These are phyloP conservation scores for Didymella segeticola DNA, from an alignment of 2,329 filamentous ascomycete species.

Conservation along the genomic window DNA sequence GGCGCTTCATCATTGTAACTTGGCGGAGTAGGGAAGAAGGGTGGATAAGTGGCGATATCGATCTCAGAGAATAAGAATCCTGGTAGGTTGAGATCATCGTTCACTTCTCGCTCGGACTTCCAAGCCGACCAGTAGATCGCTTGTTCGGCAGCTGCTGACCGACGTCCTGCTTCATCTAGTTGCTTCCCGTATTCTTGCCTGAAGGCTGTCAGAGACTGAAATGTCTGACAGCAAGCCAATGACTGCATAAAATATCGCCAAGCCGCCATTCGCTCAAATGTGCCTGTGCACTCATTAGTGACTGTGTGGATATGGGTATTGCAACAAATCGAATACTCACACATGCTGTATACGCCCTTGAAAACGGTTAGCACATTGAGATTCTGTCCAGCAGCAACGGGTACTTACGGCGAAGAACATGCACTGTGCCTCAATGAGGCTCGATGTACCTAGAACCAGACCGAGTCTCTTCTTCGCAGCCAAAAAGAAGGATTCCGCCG, in stretches of 20 bases:
- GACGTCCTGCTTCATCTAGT: not conserved
- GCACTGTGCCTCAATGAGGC: slow-evolving; percentile 9
- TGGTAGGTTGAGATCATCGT: not conserved
- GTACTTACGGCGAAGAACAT: slow-evolving; percentile 10
- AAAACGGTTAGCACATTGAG: not conserved
- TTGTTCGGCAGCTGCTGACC: not conserved
- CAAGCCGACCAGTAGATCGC: slow-evolving; percentile 21
- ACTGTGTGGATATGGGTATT: not conserved
- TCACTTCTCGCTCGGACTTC: slow-evolving; percentile 19
- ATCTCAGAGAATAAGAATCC: slow-evolving; percentile 6
- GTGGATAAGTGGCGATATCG: slow-evolving; percentile 4
- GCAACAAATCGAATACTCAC: not conserved
- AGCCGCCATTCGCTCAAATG: not conserved
- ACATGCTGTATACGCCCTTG: slow-evolving; percentile 1
- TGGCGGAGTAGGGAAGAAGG: not conserved
- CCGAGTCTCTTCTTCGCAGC: slow-evolving; percentile 9
- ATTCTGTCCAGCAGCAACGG: too few relatives aligned
- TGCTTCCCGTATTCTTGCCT: not conserved
- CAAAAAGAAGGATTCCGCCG: slow-evolving; percentile 6
- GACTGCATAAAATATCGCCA: slow-evolving; percentile 3
- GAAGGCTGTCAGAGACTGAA: slow-evolving; percentile 1
- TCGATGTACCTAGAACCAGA: slow-evolving; percentile 2
- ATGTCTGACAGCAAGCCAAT: not conserved
- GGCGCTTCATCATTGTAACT: not conserved
- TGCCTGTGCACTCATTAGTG: not conserved